These are phyloP conservation scores for Sordariomycetes sp. DNA, from an alignment of 2,329 filamentous ascomycete species.

Conservation along the genomic window DNA sequence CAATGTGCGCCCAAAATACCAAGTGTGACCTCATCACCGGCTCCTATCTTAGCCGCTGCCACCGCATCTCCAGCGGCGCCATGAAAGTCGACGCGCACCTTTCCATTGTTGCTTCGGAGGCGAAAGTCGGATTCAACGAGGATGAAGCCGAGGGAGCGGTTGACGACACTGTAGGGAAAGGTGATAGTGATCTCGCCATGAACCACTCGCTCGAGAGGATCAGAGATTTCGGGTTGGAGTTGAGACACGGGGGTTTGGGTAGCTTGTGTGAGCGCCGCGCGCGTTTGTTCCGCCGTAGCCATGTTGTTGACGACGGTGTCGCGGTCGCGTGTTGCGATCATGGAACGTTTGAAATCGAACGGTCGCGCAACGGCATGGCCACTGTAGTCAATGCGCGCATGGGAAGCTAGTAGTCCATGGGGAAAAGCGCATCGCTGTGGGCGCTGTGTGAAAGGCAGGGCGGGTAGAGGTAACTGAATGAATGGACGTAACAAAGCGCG, in stretches of 20 bases:
- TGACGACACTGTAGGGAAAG: constrained; percentile 84
- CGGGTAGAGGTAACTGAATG: too few species aligned
- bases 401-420: too few species aligned
- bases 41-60: constrained; percentile 58
- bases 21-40: constrained; percentile 67
- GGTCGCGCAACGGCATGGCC: too few species aligned
- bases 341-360: too few species aligned
- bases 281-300: too few species aligned
- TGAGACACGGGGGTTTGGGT: constrained; percentile 44
- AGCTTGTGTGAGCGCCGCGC: too few species aligned
- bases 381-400: too few species aligned
- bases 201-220: constrained; percentile 36
- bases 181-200: constrained; percentile 72
- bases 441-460: too few species aligned
- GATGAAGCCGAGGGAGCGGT: constrained; percentile 64
- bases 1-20: constrained; percentile 62
- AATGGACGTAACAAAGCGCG: too few species aligned
- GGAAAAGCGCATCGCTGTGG: too few species aligned
- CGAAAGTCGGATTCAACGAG: constrained; percentile 80
- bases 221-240: constrained; percentile 37
- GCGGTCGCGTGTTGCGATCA: too few species aligned
- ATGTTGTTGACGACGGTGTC: background rate
- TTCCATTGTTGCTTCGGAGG: constrained; percentile 65
- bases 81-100: constrained; percentile 69
- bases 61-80: constrained; percentile 63